Base-by-base conservation (phyloP, 2,329 filamentous ascomycete species). In the Sclerotiophoma versabilis region DNA sequence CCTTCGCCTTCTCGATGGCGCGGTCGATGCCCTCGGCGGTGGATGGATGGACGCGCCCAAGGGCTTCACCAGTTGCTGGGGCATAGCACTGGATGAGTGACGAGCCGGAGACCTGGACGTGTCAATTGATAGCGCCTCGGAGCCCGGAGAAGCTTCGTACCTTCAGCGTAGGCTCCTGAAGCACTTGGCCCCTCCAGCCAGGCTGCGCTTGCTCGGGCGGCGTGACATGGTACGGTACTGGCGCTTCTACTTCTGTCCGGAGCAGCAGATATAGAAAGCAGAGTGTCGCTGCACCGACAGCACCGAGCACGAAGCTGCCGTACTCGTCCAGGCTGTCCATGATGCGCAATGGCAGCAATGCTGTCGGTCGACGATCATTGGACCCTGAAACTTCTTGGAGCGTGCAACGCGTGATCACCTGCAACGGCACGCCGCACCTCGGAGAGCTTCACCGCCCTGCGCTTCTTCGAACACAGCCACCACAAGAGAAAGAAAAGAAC, bases 41-140 rank as follows among this genome's bases (percentile, higher is more conserved):
- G 8, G 87, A 86, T 15, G 93, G 91, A 73, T 90, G 91, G 74
- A 93, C 82, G 62, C 85, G 81, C 48, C 91, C 92, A 22, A 99
- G 86, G 55, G 91, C 84, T 68, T 90, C 84, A 59, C 95, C 95
- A 20, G 92, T 97, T 1, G 93, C 93, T 1, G 95, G 95, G 36
- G 89, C 90, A 74, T 95, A 95, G 77, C 91, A 96, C 77, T 91
- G 90, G 56, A 96, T 87, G 7, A 87, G 83, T 1, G 84, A 83
- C 32, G 86, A 86, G 14, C 86, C 87, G 1, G 84, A 72, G n/a
- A 84, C 73, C 82, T 85, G 54, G 3, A 11, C 3, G 4, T 15
- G 45, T 68, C 42, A 67, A 49, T 43, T 25, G 34, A 5, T 20
- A 9, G 38, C 15, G 8, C 26, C 23, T 7, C 5, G 12, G 15